Percentiles rank a stretch among this genome's conserved stretches.
Evolutionary conservation across 345 rosid genomes (phyloP).

Genomic region (Hibiscus trionum): DNA sequence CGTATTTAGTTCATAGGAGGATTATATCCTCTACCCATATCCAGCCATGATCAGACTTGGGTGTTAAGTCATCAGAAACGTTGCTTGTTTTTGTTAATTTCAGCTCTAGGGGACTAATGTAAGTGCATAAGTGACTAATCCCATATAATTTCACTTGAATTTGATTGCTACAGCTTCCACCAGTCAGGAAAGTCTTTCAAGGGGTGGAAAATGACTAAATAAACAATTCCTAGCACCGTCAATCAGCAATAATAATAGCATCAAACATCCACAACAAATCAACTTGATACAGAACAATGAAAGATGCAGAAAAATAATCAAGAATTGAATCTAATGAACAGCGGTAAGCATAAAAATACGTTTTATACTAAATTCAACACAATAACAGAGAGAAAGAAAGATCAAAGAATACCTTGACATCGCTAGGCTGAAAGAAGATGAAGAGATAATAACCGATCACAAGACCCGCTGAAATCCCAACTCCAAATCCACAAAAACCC

Average conservation of each 20-base stretch:
- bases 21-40: no score
- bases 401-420: conserved; percentile 49
- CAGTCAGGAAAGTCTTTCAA: neutral
- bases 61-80: no score
- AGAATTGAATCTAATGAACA: neutral
- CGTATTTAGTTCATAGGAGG: no score
- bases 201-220: neutral
- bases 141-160: neutral
- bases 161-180: neutral
- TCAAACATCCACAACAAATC: neutral
- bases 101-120: neutral
- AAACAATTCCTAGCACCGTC: neutral
- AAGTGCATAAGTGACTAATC: neutral
- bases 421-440: conserved; percentile 66
- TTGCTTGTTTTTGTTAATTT: neutral
- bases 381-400: neutral
- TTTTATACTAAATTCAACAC: neutral
- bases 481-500: conserved; percentile 82
- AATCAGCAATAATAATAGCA: neutral
- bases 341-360: neutral
- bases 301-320: neutral
- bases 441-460: conserved; percentile 66
- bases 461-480: conserved; percentile 72
- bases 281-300: neutral
- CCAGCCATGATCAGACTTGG: no score